A percentile compares a stretch with the other conserved stretches of the same genome.
These are phyloP conservation scores for Penicillium sp. DNA, from an alignment of 2,329 filamentous ascomycete species.

Conservation along the genomic window DNA sequence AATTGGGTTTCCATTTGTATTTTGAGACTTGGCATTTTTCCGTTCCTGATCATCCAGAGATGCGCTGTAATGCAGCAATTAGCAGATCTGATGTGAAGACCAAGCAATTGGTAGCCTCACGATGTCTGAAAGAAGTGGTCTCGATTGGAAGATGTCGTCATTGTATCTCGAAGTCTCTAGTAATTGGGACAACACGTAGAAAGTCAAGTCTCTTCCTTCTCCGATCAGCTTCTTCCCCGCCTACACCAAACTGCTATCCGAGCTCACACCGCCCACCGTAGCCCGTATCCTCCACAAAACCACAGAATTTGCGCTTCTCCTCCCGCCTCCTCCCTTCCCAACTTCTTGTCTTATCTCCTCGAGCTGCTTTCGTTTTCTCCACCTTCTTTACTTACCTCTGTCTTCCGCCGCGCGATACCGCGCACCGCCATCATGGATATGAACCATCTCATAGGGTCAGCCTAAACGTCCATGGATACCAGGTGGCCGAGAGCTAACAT, in stretches of 20 bases:
- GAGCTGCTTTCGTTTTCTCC: slow-evolving; percentile 22
- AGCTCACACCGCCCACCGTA: slow-evolving; percentile 36
- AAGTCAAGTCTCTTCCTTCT: slow-evolving; percentile 12
- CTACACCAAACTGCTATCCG: slow-evolving; percentile 24
- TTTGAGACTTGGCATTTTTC: slow-evolving; percentile 70
- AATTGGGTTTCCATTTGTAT: slow-evolving; percentile 78
- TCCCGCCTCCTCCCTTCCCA: slow-evolving; percentile 24
- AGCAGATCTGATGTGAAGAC: slow-evolving; percentile 10
- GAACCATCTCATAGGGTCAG: slow-evolving; percentile 50
- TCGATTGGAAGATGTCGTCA: slow-evolving; percentile 67
- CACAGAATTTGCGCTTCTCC: slow-evolving; percentile 29
- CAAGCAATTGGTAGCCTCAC: slow-evolving; percentile 49
- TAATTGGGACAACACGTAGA: background rate
- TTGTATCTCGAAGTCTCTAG: slow-evolving; percentile 27
- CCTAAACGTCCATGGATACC: slow-evolving; percentile 31
- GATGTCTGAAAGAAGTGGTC: slow-evolving; percentile 91
- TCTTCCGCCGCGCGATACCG: slow-evolving; percentile 29
- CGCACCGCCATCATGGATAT: slow-evolving; percentile 44
- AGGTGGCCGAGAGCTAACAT: slow-evolving; percentile 38
- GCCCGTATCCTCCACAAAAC: slow-evolving; percentile 33
- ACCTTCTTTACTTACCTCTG: slow-evolving; percentile 18
- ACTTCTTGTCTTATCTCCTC: slow-evolving; percentile 5
- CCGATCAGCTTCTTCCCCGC: slow-evolving; percentile 11
- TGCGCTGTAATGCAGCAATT: slow-evolving; percentile 37
- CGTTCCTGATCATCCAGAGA: slow-evolving; percentile 52